phyloP scores from a whole-genome alignment of 2,329 filamentous ascomycete genomes.

The Diaporthe amygdali region DNA sequence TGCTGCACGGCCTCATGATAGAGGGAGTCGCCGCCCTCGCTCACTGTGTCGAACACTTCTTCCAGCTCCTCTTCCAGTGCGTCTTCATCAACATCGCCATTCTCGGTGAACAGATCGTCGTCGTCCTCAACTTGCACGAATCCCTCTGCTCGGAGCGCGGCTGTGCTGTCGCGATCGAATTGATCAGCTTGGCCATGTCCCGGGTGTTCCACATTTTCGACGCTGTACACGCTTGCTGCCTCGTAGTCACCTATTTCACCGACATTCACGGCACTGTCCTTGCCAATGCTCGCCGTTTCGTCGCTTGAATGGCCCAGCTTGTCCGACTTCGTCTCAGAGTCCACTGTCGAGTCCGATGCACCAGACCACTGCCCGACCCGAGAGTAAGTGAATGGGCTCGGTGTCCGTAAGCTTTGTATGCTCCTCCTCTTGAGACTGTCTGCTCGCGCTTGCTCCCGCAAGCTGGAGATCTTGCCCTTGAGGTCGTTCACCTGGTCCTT shows the following conservation, averaged over 20 bases:
- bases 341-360: slow-evolving; percentile 11
- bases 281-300: background rate
- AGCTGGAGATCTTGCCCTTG: slow-evolving; percentile 81
- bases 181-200: slow-evolving; percentile 27
- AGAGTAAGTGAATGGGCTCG: slow-evolving; percentile 80
- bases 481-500: slow-evolving; percentile 86
- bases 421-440: slow-evolving; percentile 81
- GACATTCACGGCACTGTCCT: slow-evolving; percentile 29
- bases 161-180: slow-evolving; percentile 33
- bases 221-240: slow-evolving; percentile 33
- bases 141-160: slow-evolving; percentile 30
- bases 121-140: slow-evolving; percentile 37
- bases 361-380: slow-evolving; percentile 55
- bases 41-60: slow-evolving; percentile 48
- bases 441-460: slow-evolving; percentile 79
- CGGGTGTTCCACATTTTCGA: slow-evolving; percentile 34
- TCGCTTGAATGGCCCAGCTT: slow-evolving; percentile 22
- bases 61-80: no score
- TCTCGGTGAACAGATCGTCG: slow-evolving; percentile 47
- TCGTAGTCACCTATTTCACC: slow-evolving; percentile 34
- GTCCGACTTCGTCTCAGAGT: slow-evolving; percentile 23
- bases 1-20: slow-evolving; percentile 67
- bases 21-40: slow-evolving; percentile 68
- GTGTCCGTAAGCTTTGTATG: slow-evolving; percentile 74
- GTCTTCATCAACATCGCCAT: slow-evolving; percentile 36